phyloP scores from a whole-genome alignment of 2,329 filamentous ascomycete genomes.

The Botrytis pseudocinerea region DNA sequence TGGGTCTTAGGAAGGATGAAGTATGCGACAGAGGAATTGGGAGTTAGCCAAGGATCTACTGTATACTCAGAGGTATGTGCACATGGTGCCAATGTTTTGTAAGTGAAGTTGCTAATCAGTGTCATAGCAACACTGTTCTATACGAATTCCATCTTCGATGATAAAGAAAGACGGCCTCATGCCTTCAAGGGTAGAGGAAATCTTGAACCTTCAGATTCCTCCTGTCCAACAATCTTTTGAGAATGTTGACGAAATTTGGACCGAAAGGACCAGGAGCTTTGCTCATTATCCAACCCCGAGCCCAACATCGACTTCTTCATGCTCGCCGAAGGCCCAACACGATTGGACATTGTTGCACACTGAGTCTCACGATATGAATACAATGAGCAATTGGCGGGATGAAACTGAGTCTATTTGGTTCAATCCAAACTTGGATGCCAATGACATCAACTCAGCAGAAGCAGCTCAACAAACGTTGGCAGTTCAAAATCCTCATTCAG shows the following conservation, averaged over 20 bases:
- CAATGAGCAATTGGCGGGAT: slow-evolving; percentile 8
- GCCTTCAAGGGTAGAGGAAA: not conserved
- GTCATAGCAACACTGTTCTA: not conserved
- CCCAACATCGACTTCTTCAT: slow-evolving; percentile 12
- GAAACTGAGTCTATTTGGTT: not conserved
- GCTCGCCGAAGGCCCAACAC: not conserved
- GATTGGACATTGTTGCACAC: slow-evolving; percentile 1
- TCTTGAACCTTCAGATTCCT: not conserved
- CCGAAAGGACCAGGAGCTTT: not conserved
- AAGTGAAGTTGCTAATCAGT: not conserved
- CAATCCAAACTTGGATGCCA: not conserved
- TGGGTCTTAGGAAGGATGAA: slow-evolving; percentile 33
- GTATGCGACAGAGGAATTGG: slow-evolving; percentile 32
- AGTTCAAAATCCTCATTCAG: not conserved
- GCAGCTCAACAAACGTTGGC: slow-evolving; percentile 14
- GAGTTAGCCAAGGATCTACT: slow-evolving; percentile 31
- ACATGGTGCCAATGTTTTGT: not conserved
- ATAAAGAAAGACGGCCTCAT: slow-evolving; percentile 14
- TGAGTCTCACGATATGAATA: not conserved
- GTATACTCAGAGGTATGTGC: slow-evolving; percentile 6
- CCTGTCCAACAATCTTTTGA: not conserved
- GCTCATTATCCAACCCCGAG: slow-evolving; percentile 6
- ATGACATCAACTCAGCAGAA: not conserved
- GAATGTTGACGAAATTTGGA: not conserved
- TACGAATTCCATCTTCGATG: slow-evolving; percentile 17